Evolutionary conservation across 2,329 filamentous ascomycete genomes (phyloP).

Genomic region (Lasiodiplodia gonubiensis): DNA sequence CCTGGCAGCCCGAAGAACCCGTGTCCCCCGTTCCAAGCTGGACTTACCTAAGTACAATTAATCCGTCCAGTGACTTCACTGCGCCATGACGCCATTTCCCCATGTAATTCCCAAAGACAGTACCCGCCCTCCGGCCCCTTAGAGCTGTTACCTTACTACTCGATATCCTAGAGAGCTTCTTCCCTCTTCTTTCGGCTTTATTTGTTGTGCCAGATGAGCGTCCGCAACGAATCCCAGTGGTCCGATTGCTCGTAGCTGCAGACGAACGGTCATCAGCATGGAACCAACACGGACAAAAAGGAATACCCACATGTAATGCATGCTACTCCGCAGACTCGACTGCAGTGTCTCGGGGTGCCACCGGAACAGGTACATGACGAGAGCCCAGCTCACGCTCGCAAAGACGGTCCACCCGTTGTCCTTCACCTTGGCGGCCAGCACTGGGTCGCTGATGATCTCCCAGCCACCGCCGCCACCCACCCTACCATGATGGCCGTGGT

Average conservation of each 20-base stretch:
- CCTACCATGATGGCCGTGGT: constrained; percentile 33
- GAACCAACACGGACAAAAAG: constrained; percentile 14
- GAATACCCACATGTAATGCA: constrained; percentile 88
- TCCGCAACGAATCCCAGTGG: constrained; percentile 85
- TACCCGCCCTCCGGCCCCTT: neutral
- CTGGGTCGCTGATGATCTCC: constrained; percentile 46
- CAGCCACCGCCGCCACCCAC: constrained; percentile 44
- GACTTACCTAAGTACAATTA: neutral
- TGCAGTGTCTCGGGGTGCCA: constrained; percentile 92
- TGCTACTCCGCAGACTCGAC: constrained; percentile 88
- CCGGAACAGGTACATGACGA: constrained; percentile 94
- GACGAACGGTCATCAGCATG: neutral
- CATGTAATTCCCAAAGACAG: constrained; percentile 1
- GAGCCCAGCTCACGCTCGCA: constrained; percentile 86
- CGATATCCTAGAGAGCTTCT: neutral
- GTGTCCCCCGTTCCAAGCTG: neutral
- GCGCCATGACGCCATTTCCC: constrained; percentile 5
- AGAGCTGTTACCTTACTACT: too few relatives aligned
- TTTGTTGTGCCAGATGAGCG: constrained; percentile 84
- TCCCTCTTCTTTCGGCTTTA: constrained; percentile 35
- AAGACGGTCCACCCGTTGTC: constrained; percentile 89
- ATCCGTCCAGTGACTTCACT: neutral
- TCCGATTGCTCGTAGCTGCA: constrained; percentile 77
- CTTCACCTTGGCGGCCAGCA: constrained; percentile 46
- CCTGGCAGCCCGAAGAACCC: neutral